phyloP scores from a whole-genome alignment of 2,329 filamentous ascomycete species.

The Neonectria coccinea region DNA sequence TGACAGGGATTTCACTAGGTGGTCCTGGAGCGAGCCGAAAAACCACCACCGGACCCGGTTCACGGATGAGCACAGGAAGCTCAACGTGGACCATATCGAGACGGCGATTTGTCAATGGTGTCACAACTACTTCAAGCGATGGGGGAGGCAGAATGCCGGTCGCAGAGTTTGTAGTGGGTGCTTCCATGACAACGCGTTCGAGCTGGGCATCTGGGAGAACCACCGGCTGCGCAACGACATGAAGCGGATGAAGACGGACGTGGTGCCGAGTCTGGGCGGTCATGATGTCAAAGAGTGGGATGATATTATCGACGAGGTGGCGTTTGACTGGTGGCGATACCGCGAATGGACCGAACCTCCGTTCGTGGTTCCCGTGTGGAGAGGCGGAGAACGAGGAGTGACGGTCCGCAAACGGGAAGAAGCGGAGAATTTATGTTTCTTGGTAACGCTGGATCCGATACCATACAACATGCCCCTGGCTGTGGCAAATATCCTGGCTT shows the following conservation, averaged over 20 bases:
- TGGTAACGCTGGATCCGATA: neutral
- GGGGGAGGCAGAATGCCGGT: constrained; percentile 10
- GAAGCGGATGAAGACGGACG: neutral
- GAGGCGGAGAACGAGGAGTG: constrained; percentile 11
- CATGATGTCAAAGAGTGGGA: constrained; percentile 6
- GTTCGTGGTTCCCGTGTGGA: constrained; percentile 3
- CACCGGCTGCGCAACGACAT: constrained; percentile 12
- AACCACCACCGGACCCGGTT: constrained; percentile 15
- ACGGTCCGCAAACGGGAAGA: constrained; percentile 9
- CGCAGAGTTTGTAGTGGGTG: constrained; percentile 14
- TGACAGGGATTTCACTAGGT: neutral
- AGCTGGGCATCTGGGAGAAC: neutral
- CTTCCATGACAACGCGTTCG: constrained; percentile 2
- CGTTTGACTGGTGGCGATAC: neutral
- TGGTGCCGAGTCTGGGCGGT: neutral
- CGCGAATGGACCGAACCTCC: constrained; percentile 13
- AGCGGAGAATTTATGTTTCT: neutral
- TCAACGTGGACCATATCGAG: constrained; percentile 15
- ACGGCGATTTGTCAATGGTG: constrained; percentile 14
- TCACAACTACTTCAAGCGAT: constrained; percentile 17
- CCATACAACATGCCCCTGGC: neutral
- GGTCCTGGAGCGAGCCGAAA: neutral
- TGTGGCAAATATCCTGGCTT: neutral
- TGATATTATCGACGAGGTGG: neutral
- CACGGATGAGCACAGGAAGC: neutral